phyloP scores from a whole-genome alignment of 305 asterid species.

The Andrographis paniculata region DNA sequence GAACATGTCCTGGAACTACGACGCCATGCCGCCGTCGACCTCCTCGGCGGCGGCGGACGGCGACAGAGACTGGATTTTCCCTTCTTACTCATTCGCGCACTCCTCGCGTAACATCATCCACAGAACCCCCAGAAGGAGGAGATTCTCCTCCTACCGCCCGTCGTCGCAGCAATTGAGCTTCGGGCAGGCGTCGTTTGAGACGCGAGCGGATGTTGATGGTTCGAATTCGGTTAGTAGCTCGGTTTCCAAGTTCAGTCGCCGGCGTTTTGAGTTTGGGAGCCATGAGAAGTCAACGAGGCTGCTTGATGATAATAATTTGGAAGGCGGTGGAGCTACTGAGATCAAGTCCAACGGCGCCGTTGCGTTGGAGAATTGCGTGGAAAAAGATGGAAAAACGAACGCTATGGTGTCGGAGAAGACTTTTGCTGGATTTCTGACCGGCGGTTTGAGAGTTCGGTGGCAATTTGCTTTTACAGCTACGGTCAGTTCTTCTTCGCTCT shows the following conservation, averaged over 20 bases:
- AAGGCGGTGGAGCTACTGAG: slow-evolving; percentile 8
- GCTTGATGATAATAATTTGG: slow-evolving; percentile 18
- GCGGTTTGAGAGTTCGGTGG: slow-evolving; percentile 37
- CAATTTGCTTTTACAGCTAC: slow-evolving; percentile 38
- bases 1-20: slow-evolving; percentile 33
- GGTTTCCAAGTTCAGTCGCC: slow-evolving; percentile 26
- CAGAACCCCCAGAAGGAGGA: slow-evolving; percentile 39
- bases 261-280: slow-evolving; percentile 26
- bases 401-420: slow-evolving; percentile 20
- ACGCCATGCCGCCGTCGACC: slow-evolving; percentile 24
- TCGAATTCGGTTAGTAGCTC: slow-evolving; percentile 13
- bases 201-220: slow-evolving; percentile 9
- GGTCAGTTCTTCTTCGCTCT: slow-evolving; percentile 31
- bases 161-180: slow-evolving; percentile 28
- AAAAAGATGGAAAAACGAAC: slow-evolving; percentile 20
- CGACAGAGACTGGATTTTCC: slow-evolving; percentile 71
- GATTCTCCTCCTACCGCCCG: slow-evolving; percentile 45
- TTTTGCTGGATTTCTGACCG: slow-evolving; percentile 24
- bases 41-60: slow-evolving; percentile 19
- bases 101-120: slow-evolving; percentile 29
- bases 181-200: slow-evolving; percentile 15
- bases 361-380: slow-evolving; percentile 24
- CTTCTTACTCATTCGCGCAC: slow-evolving; percentile 51
- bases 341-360: slow-evolving; percentile 22
- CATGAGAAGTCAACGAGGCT: slow-evolving; percentile 36